Conservation (phyloP, 257 asterid species). For the Leptodermis oblonga region DNA sequence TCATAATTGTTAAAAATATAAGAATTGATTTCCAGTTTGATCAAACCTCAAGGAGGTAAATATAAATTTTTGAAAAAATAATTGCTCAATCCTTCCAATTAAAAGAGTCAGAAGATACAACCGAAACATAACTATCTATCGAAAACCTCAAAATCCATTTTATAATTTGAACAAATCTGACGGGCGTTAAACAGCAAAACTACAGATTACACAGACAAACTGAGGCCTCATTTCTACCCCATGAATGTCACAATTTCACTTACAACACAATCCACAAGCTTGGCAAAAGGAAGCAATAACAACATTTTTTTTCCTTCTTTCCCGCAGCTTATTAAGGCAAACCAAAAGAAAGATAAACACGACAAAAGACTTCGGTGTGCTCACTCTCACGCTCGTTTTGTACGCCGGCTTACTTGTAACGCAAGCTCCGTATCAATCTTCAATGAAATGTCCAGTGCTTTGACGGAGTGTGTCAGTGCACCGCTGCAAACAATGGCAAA, state of each 20-base stretch:
- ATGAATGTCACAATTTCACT: not conserved
- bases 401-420: conserved; percentile 83
- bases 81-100: no score
- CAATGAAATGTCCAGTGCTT: conserved; percentile 92
- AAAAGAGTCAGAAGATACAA: no score
- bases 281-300: not conserved
- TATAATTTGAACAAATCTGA: no score
- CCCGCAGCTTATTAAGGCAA: not conserved
- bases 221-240: no score
- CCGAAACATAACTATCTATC: no score
- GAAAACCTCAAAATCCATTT: no score
- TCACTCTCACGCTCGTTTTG: conserved; percentile 72
- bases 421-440: conserved; percentile 98
- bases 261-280: not conserved
- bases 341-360: not conserved
- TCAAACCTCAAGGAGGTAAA: no score
- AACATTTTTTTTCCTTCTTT: not conserved
- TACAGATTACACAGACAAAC: not conserved
- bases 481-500: conserved; percentile 52
- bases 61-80: no score
- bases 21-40: no score
- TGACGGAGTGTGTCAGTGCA: conserved; percentile 88
- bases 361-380: not conserved
- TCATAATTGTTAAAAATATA: no score
- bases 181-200: no score